These are phyloP conservation scores for Chlamydomonas applanata DNA, from an alignment of 139 green algal species.

Conservation along the genomic window DNA sequence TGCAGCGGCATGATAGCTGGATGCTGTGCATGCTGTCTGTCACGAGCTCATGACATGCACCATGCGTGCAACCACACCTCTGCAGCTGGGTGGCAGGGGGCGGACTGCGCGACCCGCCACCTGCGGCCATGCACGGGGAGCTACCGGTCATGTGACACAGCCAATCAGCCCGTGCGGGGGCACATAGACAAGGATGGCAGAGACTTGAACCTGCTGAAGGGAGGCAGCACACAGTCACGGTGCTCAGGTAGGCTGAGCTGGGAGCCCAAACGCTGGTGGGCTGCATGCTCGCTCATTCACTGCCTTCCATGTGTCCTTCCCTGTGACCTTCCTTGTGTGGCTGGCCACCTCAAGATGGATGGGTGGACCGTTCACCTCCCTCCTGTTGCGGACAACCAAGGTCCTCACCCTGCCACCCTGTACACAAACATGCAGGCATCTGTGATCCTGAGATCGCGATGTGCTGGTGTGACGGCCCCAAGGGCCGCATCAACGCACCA, in stretches of 20 bases:
- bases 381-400: too few species aligned
- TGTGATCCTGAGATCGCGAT: slow-evolving; percentile 47
- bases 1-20: too few species aligned
- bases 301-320: too few species aligned
- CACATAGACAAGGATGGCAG: background rate
- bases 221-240: background rate
- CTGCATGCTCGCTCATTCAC: too few species aligned
- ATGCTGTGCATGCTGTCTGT: too few species aligned
- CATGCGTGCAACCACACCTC: too few species aligned
- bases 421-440: too few species aligned
- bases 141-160: slow-evolving; percentile 1
- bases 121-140: slow-evolving; percentile 46
- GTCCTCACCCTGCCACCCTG: too few species aligned
- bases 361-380: too few species aligned
- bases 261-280: background rate
- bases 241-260: background rate
- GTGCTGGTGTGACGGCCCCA: slow-evolving; percentile 50
- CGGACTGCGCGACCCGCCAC: slow-evolving; percentile 27
- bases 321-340: too few species aligned
- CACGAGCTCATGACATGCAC: too few species aligned
- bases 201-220: background rate
- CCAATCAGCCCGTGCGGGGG: background rate
- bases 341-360: too few species aligned
- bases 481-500: slow-evolving; percentile 33
- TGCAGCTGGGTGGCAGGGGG: slow-evolving; percentile 40